Base-by-base conservation (phyloP, 2,329 filamentous ascomycete genomes). In the Venturia asperata region DNA sequence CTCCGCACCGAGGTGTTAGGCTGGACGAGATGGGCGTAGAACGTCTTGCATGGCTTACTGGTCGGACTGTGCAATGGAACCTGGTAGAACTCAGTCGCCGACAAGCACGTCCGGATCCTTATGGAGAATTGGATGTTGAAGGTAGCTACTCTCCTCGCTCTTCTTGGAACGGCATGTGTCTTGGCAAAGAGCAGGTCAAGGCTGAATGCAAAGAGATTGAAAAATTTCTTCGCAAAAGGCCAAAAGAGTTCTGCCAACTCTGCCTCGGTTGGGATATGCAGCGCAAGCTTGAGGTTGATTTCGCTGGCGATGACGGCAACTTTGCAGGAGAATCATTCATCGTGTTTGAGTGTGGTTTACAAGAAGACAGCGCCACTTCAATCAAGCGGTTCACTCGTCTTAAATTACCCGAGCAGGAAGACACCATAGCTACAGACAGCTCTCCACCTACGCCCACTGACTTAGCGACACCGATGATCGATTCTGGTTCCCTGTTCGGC, bases 201-300 rank as follows among this genome's bases (percentile, higher is more conserved):
- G 87, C 89, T 1, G 92, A 96, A 74, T 91, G 91, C 1, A 83
- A 83, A 61, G 91, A 95, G 74, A 91, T 96, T 64, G 89, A 96
- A 70, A 84, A 82, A 52, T 95, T 89, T 69, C 75, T 95, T 21
- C 80, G 79, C 0, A 86, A 88, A 70, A 87, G 85, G 69, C 92
- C 93, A 4, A 83, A 85, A 49, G 85, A 95, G 70, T 96, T 96
- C 74, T 86, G 87, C 27, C 87, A 87, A 70, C 80, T 85, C 1
- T 97, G 90, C 71, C 79, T 89, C 66, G 89, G 89, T 2, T 97
- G 94, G 93, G 90, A 97, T 71, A 97, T 97, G 92, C 86, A 86
- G 64, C 85, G 92, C 67, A 86, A 81, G 67, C 79, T 97, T 2
- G 88, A 94, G 70, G 91, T 96, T 2, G 94, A 99, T 72, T 97